Conservation (phyloP, 768 basidiomycete species). For the Nidularia sp. region DNA sequence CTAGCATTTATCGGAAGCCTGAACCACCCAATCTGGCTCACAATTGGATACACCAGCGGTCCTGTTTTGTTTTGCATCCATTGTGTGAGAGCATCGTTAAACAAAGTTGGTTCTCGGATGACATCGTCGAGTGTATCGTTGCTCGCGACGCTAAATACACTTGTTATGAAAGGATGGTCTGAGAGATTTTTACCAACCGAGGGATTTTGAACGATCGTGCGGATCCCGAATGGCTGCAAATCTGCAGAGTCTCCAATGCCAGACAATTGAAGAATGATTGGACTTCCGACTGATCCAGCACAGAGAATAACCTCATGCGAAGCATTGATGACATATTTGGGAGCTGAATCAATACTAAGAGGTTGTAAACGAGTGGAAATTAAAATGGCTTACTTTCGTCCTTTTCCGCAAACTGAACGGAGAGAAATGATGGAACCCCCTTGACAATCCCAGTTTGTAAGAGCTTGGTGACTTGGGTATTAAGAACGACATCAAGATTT, state of each 20-base stretch:
- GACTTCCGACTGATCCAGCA: slow-evolving; percentile 29
- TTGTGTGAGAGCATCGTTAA: slow-evolving; percentile 12
- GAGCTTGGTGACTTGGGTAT: slow-evolving; percentile 25
- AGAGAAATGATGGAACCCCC: slow-evolving; percentile 12
- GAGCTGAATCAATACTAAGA: background rate
- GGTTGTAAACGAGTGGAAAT: background rate
- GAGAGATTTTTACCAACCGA: slow-evolving; percentile 46
- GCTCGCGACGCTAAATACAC: slow-evolving; percentile 18
- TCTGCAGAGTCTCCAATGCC: slow-evolving; percentile 34
- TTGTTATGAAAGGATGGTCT: slow-evolving; percentile 27
- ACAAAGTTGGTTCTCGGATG: slow-evolving; percentile 11
- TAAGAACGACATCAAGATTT: slow-evolving; percentile 31
- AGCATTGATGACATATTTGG: slow-evolving; percentile 11
- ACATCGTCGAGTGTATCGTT: slow-evolving; percentile 17
- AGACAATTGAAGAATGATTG: slow-evolving; percentile 33
- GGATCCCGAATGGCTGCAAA: slow-evolving; percentile 32
- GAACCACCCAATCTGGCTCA: slow-evolving; percentile 24
- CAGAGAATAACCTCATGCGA: slow-evolving; percentile 30
- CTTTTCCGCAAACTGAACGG: slow-evolving; percentile 10
- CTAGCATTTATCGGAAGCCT: slow-evolving; percentile 19
- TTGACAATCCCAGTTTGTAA: slow-evolving; percentile 11
- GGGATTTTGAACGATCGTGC: slow-evolving; percentile 27
- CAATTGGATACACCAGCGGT: slow-evolving; percentile 18
- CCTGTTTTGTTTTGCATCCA: slow-evolving; percentile 23
- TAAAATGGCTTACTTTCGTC: slow-evolving; percentile 3